phyloP scores from a whole-genome alignment of 2,329 filamentous ascomycete species.

The Hypomyces perniciosus region DNA sequence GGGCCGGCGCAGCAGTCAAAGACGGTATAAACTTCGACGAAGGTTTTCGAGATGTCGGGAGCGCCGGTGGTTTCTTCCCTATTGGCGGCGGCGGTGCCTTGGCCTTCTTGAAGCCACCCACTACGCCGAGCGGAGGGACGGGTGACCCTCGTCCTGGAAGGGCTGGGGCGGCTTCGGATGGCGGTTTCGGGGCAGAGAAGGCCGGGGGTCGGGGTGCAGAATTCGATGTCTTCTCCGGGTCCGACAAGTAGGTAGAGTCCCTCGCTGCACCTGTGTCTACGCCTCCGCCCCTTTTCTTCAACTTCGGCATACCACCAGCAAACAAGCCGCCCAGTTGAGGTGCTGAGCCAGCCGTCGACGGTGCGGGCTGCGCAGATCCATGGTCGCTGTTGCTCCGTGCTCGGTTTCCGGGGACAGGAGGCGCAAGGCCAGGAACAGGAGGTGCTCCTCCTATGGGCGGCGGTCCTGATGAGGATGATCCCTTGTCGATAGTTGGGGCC shows the following conservation, averaged over 20 bases:
- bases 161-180: constrained; percentile 52
- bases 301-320: constrained; percentile 89
- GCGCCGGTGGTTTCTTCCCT: constrained; percentile 67
- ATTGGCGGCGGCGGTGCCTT: constrained; percentile 64
- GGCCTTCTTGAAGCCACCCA: constrained; percentile 51
- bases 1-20: constrained; percentile 23
- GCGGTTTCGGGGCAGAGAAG: constrained; percentile 52
- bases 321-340: constrained; percentile 86
- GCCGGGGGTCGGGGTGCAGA: constrained; percentile 41
- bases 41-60: constrained; percentile 55
- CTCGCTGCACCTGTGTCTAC: constrained; percentile 57
- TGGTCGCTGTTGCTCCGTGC: constrained; percentile 81
- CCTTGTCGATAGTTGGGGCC: constrained; percentile 56
- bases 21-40: constrained; percentile 31
- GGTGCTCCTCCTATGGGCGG: constrained; percentile 70
- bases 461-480: constrained; percentile 41
- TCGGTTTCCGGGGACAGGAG: constrained; percentile 62
- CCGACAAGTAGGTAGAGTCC: constrained; percentile 71
- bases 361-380: constrained; percentile 39
- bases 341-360: constrained; percentile 48
- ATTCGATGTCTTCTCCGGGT: constrained; percentile 50
- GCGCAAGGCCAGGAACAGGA: constrained; percentile 60
- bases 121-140: constrained; percentile 39
- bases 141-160: constrained; percentile 43
- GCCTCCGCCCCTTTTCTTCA: constrained; percentile 79